Evolutionary conservation across 2,329 filamentous ascomycete species (phyloP).

Genomic region (Sarocladium strictum): DNA sequence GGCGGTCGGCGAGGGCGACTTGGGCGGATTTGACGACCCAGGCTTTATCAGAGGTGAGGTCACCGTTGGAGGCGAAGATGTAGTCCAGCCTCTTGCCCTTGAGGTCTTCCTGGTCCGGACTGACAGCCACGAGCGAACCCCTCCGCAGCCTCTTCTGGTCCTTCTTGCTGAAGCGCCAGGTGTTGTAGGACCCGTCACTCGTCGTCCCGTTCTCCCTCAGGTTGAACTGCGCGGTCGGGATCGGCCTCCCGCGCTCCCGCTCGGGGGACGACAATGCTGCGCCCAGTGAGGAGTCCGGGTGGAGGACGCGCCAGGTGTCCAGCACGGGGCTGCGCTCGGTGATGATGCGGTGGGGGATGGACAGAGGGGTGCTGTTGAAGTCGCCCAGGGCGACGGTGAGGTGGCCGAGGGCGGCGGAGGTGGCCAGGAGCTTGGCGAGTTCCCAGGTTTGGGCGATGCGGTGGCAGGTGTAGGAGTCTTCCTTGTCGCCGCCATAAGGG

Average conservation of each 20-base stretch:
- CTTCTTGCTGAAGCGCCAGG: slow-evolving; percentile 80
- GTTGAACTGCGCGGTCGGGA: slow-evolving; percentile 75
- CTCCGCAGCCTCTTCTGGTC: slow-evolving; percentile 62
- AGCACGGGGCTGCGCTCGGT: slow-evolving; percentile 65
- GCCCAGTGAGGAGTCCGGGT: slow-evolving; percentile 79
- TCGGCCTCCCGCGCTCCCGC: slow-evolving; percentile 51
- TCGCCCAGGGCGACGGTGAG: slow-evolving; percentile 84
- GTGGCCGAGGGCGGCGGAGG: slow-evolving; percentile 72
- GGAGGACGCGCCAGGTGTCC: slow-evolving; percentile 79
- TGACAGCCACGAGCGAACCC: slow-evolving; percentile 50
- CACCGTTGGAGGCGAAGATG: slow-evolving; percentile 65
- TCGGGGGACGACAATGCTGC: slow-evolving; percentile 63
- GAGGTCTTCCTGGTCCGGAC: slow-evolving; percentile 62
- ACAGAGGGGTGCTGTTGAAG: slow-evolving; percentile 93
- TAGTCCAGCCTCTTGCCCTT: slow-evolving; percentile 89
- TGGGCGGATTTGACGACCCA: slow-evolving; percentile 69
- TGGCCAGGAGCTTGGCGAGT: slow-evolving; percentile 80
- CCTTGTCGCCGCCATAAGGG: slow-evolving; percentile 62
- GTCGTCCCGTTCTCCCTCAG: slow-evolving; percentile 77
- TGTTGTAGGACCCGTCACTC: slow-evolving; percentile 81
- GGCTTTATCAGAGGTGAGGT: slow-evolving; percentile 21
- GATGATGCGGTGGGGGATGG: slow-evolving; percentile 77
- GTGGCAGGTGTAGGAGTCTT: slow-evolving; percentile 73
- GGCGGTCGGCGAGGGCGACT: slow-evolving; percentile 76
- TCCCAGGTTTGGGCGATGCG: slow-evolving; percentile 93